Evolutionary conservation across 805 yeast species (phyloP), one percentile per base, ranked within the genome.

Genomic region (Schizosaccharomyces octosporus): DNA sequence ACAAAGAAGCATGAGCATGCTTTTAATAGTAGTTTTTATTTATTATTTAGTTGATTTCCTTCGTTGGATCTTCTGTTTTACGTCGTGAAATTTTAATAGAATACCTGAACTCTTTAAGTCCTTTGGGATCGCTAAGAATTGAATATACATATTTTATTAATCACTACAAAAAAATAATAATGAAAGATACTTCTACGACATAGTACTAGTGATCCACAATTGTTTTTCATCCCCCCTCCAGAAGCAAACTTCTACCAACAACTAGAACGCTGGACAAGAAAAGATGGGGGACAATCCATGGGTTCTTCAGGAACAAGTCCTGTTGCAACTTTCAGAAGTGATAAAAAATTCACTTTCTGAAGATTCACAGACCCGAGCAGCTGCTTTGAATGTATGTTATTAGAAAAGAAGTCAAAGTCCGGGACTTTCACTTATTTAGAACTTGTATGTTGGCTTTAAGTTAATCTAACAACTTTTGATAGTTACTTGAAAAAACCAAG

Each of bases 401-500:
- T 51, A 9, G 21, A 5, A 6, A 24, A 24, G n/a, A 45, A 17
- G n/a, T n/a, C 17, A 5, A 45, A 4, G 21, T 17, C 17, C 51
- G 2, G 51, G 4, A 5, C 24, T 3, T 9, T n/a, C 11, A 13
- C 51, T 19, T n/a, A 3, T 45, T 15, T 6, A 1, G 13, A 45
- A 2, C 21, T 5, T 24, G 17, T 17, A 45, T 45, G n/a, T 24
- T 24, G 11, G n/a, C 7, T n/a, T 19, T 19, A 11, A 45, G 5
- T 5, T 5, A 19, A 11, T 45, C 51, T 45, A 45, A 45, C 51
- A 21, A 15, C 5, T 13, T 45, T 19, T 13, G 11, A 27, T 57
- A 57, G 60, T 36, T 41, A 41, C 42, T 59, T 43, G 61, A 59
- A 29, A 31, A 59, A 24, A 54, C 61, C 7, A 59, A 59, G 36